Evolutionary conservation across 805 yeast species (phyloP).

Genomic region (Kuraishia ogatae): DNA sequence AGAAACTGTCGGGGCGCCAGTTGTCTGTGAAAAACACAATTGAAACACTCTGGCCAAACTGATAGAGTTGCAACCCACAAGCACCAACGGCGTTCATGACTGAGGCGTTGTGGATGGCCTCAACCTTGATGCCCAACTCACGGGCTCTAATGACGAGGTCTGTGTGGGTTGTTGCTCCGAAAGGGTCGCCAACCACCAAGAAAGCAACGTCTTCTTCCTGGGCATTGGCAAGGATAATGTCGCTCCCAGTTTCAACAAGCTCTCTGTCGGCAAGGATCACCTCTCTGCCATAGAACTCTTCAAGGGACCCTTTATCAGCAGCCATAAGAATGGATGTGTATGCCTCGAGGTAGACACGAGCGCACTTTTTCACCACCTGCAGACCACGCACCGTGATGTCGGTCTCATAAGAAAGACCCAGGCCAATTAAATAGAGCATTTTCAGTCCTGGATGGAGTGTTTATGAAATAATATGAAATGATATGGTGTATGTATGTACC

Average conservation of each 20-base stretch:
- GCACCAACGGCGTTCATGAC: slow-evolving; percentile 99
- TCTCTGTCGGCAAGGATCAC: slow-evolving; percentile 91
- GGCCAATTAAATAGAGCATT: slow-evolving; percentile 87
- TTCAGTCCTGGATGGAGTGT: too few relatives aligned
- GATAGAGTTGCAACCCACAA: slow-evolving; percentile 90
- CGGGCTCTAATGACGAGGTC: slow-evolving; percentile 89
- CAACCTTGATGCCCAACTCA: slow-evolving; percentile 69
- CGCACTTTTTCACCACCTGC: slow-evolving; percentile 73
- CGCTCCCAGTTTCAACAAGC: slow-evolving; percentile 85
- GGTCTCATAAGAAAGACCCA: slow-evolving; percentile 80
- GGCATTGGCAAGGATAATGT: slow-evolving; percentile 70
- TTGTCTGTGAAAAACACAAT: slow-evolving; percentile 89
- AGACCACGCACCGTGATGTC: slow-evolving; percentile 95
- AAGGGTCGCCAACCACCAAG: slow-evolving; percentile 94
- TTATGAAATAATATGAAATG: too few relatives aligned
- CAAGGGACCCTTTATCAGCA: slow-evolving; percentile 67
- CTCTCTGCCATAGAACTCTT: slow-evolving; percentile 76
- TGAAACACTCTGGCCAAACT: slow-evolving; percentile 96
- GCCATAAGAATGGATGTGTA: slow-evolving; percentile 95
- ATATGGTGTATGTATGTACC: too few relatives aligned
- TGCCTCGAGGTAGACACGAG: slow-evolving; percentile 90
- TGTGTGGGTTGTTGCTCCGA: slow-evolving; percentile 97
- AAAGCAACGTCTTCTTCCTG: slow-evolving; percentile 82
- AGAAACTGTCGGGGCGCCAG: slow-evolving; percentile 97
- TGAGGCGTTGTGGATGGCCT: slow-evolving; percentile 88